Evolutionary conservation across 495 filamentous ascomycete genomes (phyloP), one percentile per base, ranked within the genome.

Genomic region (Stereocaulon alpinum): DNA sequence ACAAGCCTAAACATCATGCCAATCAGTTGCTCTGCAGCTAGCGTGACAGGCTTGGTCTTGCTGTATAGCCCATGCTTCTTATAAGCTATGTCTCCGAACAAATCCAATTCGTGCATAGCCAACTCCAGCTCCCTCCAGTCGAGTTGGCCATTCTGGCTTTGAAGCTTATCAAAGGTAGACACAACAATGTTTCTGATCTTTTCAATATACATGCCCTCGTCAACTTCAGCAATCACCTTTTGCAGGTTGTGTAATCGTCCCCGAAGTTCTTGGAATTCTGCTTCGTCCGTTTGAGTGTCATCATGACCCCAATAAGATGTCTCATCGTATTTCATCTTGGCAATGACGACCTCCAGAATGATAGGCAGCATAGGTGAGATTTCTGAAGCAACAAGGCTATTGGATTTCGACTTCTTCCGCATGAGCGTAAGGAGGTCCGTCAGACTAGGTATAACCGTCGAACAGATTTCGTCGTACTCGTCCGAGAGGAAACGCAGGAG

Each of bases 381-480:
- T 40, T 83, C 79, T 40, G 79, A 70, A 9, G 85, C 80, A 24
- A 92, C 72, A 14, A 78, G 76, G 45, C 77, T 76, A 50, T 77
- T 80, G 20, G 68, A 60, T 66, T 83, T 87, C 50, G 84, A 74
- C 14, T 89, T 76, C 69, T 89, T 95, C 14, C 93, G 84, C 55
- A 96, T 80, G 69, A 91, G 88, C 49, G 86, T 86, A 49, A 99
- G 79, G 50, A 96, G 79, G 63, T 99, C 93, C 40, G 86, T 92
- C 42, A 96, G 82, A 45, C 87, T 90, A 17, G 90, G 85, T 62
- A 97, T 94, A 56, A 96, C 88, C 7, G 88, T 92, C 43, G 91
- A 92, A 72, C 92, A 96, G 60, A 97, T 84, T 69, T 99, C 93
- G 71, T 99, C 93, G 66, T 89, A 99, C 72, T 99, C 91, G 68